Conservation (phyloP, 2,329 filamentous ascomycete species). For the Fusarium brevicatenulatum region DNA sequence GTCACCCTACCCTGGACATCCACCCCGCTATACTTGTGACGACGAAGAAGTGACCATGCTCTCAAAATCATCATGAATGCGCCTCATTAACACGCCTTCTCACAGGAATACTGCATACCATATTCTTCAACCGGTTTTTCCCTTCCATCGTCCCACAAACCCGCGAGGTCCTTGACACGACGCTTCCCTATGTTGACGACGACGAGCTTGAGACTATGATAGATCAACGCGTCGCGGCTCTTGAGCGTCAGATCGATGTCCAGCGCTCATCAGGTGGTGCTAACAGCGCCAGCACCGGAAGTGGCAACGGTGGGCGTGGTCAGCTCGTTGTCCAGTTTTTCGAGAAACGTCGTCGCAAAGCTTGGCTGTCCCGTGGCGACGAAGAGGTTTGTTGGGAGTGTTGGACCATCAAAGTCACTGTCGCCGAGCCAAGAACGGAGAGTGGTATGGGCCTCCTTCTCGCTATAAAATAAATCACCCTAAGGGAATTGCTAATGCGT, state of each 20-base stretch:
- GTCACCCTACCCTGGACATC: slow-evolving; percentile 38
- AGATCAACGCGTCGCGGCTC: slow-evolving; percentile 82
- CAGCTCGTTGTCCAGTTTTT: slow-evolving; percentile 92
- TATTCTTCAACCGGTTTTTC: slow-evolving; percentile 99
- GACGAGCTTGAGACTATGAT: slow-evolving; percentile 93
- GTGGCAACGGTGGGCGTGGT: slow-evolving; percentile 69
- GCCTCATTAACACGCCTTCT: background rate
- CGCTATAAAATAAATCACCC: background rate
- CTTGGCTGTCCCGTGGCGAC: slow-evolving; percentile 81
- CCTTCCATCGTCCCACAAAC: slow-evolving; percentile 83
- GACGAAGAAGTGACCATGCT: background rate
- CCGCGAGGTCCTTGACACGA: slow-evolving; percentile 89
- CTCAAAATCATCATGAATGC: background rate
- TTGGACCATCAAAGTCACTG: slow-evolving; percentile 94
- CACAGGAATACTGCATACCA: slow-evolving; percentile 89
- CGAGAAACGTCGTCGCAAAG: slow-evolving; percentile 87
- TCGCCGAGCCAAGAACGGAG: slow-evolving; percentile 88
- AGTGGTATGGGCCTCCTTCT: slow-evolving; percentile 68
- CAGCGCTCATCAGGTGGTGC: slow-evolving; percentile 55
- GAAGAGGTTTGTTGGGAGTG: slow-evolving; percentile 98
- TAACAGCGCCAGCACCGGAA: slow-evolving; percentile 9
- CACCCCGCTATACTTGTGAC: slow-evolving; percentile 27
- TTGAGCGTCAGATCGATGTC: slow-evolving; percentile 80
- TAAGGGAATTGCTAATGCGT: background rate
- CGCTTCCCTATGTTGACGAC: slow-evolving; percentile 88